phyloP scores from a whole-genome alignment of 768 basidiomycete species.

The Mycena vitilis region DNA sequence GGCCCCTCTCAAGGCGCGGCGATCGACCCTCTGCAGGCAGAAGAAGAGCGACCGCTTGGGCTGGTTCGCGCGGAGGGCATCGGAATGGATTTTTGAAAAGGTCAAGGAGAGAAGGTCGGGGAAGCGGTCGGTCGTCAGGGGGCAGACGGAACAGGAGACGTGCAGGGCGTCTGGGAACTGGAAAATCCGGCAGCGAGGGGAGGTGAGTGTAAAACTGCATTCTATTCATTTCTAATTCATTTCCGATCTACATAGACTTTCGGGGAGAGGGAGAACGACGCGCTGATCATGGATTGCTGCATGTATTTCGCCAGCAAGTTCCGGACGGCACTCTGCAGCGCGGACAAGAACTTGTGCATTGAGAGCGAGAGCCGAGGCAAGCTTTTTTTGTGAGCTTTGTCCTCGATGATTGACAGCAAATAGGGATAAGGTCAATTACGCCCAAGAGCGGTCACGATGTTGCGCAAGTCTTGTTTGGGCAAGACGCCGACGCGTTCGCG shows the following conservation, averaged over 20 bases:
- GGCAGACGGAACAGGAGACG: slow-evolving; percentile 71
- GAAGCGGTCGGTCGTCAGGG: neutral
- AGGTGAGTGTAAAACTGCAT: slow-evolving; percentile 50
- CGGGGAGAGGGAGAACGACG: slow-evolving; percentile 68
- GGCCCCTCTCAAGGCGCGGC: slow-evolving; percentile 5
- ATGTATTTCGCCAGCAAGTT: slow-evolving; percentile 63
- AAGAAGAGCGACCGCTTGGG: slow-evolving; percentile 60
- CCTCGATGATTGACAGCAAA: neutral
- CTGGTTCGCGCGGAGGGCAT: slow-evolving; percentile 78
- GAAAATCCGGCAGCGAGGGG: slow-evolving; percentile 60
- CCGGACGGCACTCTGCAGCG: slow-evolving; percentile 73
- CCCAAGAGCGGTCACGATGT: slow-evolving; percentile 32
- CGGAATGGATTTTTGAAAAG: slow-evolving; percentile 73
- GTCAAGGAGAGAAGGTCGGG: slow-evolving; percentile 62
- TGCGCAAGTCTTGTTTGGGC: slow-evolving; percentile 48
- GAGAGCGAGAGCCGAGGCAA: slow-evolving; percentile 61
- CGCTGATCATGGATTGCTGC: slow-evolving; percentile 82
- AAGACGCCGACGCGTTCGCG: slow-evolving; percentile 54
- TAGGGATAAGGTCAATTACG: slow-evolving; percentile 21
- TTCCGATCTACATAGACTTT: slow-evolving; percentile 31
- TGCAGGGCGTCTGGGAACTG: slow-evolving; percentile 70
- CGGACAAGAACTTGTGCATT: slow-evolving; percentile 75
- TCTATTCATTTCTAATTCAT: slow-evolving; percentile 7
- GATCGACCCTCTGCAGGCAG: slow-evolving; percentile 48
- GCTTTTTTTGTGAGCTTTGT: slow-evolving; percentile 30